Conservation (phyloP, 352 stramenopile genomes). For the Globisporangium takayamanum region DNA sequence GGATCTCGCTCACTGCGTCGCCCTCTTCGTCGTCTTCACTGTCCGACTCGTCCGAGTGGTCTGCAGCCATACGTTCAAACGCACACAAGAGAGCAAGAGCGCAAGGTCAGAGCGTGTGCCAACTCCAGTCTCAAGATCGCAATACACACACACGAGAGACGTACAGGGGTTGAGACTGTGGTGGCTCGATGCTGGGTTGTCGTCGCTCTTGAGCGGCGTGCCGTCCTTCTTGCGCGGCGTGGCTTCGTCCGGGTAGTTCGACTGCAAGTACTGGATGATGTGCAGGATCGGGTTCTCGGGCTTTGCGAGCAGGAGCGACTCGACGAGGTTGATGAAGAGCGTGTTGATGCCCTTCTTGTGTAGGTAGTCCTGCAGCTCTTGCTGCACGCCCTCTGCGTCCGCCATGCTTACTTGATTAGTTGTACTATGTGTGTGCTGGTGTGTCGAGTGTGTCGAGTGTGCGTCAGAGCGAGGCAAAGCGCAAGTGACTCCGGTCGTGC, state of each 20-base stretch:
- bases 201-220: slow-evolving; percentile 23
- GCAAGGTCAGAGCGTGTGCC: background rate
- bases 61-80: slow-evolving; percentile 15
- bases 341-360: slow-evolving; percentile 91
- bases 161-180: slow-evolving; percentile 15
- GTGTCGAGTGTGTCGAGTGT: background rate
- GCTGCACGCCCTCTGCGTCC: slow-evolving; percentile 83
- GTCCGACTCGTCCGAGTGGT: slow-evolving; percentile 84
- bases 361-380: slow-evolving; percentile 89
- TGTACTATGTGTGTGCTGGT: background rate
- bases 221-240: slow-evolving; percentile 34
- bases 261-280: slow-evolving; percentile 88
- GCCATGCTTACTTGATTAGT: slow-evolving; percentile 33
- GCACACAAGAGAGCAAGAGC: background rate
- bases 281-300: slow-evolving; percentile 85
- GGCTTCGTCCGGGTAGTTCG: slow-evolving; percentile 84
- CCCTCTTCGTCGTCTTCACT: slow-evolving; percentile 80
- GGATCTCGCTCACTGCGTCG: slow-evolving; percentile 81
- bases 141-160: background rate
- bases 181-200: slow-evolving; percentile 35
- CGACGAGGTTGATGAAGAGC: slow-evolving; percentile 90
- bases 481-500: background rate
- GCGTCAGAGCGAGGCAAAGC: background rate
- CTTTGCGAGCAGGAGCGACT: slow-evolving; percentile 86
- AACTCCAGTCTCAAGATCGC: too few relatives aligned